Conservation (phyloP, 2,329 filamentous ascomycete species). For the Alternaria burnsii region DNA sequence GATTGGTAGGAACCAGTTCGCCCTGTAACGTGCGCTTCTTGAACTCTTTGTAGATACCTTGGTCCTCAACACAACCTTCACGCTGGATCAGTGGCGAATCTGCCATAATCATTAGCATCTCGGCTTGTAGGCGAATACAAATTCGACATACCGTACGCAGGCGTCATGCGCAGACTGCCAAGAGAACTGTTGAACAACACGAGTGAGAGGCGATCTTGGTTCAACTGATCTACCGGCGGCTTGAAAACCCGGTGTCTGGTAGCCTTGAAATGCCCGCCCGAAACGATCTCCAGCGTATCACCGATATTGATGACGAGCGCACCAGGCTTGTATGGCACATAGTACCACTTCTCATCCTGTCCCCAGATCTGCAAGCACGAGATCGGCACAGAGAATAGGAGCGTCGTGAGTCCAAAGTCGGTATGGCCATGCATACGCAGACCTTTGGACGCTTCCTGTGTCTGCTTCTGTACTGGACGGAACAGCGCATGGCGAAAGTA, state of each 20-base stretch:
- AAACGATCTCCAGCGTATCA: constrained; percentile 49
- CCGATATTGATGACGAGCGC: constrained; percentile 38
- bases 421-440: constrained; percentile 46
- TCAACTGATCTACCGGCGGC: constrained; percentile 53
- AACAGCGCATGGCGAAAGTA: constrained; percentile 38
- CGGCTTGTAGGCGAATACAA: background rate
- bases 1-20: constrained; percentile 28
- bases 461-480: constrained; percentile 33
- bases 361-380: constrained; percentile 39
- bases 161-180: constrained; percentile 29
- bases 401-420: constrained; percentile 37
- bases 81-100: constrained; percentile 34
- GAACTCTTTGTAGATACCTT: constrained; percentile 22
- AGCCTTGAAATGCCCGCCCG: constrained; percentile 59
- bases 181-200: constrained; percentile 35
- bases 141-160: constrained; percentile 24
- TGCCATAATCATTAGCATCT: background rate
- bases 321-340: constrained; percentile 36
- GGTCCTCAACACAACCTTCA: constrained; percentile 34
- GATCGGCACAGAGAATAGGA: constrained; percentile 36
- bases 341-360: constrained; percentile 36
- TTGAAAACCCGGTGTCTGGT: constrained; percentile 56
- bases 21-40: constrained; percentile 25
- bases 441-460: constrained; percentile 34
- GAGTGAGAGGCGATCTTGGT: constrained; percentile 45